Evolutionary conservation across 164 flowering plant species (phyloP).

Genomic region (Brasenia schreberi): DNA sequence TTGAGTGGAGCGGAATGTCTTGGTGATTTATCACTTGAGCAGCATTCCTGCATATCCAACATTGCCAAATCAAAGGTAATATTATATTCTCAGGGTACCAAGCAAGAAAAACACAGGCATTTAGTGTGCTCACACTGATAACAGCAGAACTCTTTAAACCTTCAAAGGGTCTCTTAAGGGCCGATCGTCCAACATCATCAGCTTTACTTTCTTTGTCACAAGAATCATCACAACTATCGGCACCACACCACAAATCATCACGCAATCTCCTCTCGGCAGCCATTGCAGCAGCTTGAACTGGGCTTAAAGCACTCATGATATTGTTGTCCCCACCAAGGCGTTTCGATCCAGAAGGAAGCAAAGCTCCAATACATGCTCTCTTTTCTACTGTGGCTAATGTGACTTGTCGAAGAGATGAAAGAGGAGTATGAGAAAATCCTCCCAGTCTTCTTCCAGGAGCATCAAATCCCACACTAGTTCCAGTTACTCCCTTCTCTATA

Average conservation of each 20-base stretch:
- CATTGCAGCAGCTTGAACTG: conserved; percentile 98
- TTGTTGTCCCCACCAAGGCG: conserved; percentile 82
- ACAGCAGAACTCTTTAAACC: conserved; percentile 13
- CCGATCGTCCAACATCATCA: conserved; percentile 8
- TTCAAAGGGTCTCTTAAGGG: conserved; percentile 13
- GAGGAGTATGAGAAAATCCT: conserved; percentile 59
- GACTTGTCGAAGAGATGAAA: conserved; percentile 53
- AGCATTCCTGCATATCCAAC: conserved; percentile 3
- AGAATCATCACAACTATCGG: conserved; percentile 25
- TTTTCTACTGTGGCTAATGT: conserved; percentile 75
- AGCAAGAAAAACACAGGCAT: conserved; percentile 5
- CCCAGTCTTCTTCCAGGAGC: conserved; percentile 78
- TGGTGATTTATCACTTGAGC: conserved; percentile 15
- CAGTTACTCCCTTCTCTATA: conserved; percentile 63
- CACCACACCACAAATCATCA: conserved; percentile 94
- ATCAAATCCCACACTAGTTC: conserved; percentile 83
- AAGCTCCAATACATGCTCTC: conserved; percentile 40
- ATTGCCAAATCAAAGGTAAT: background rate
- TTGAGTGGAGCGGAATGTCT: conserved; percentile 3
- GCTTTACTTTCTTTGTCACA: conserved; percentile 24
- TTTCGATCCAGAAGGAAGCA: conserved; percentile 75
- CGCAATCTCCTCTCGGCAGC: conserved; percentile 93
- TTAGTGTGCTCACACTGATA: conserved; percentile 7
- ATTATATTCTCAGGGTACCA: background rate
- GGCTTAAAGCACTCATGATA: conserved; percentile 81